A percentile compares a stretch with the other conserved stretches of the same genome.
phyloP scores from a whole-genome alignment of 441 rosid species.

The Gossypium gossypioides region DNA sequence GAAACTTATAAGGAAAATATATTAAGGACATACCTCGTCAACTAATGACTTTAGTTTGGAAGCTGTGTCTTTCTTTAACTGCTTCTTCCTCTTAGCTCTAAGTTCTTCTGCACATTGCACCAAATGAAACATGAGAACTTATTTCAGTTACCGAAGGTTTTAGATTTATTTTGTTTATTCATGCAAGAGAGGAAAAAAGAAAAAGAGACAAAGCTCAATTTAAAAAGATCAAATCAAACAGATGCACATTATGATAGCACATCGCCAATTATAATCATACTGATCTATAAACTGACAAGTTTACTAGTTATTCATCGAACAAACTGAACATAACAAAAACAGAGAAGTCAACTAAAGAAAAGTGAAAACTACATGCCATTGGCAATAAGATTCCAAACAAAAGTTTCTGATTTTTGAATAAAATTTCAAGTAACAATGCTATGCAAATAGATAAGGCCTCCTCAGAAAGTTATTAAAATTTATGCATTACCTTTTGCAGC shows the following conservation, averaged over 20 bases:
- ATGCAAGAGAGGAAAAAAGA: neutral
- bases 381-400: neutral
- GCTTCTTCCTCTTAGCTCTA: constrained; percentile 80
- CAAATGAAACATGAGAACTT: constrained; percentile 15
- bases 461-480: neutral
- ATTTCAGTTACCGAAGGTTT: neutral
- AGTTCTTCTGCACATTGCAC: constrained; percentile 71
- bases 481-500: constrained; percentile 69
- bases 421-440: neutral
- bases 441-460: neutral
- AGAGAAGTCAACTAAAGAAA: neutral
- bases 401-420: neutral
- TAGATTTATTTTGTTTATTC: neutral
- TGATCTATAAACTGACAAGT: neutral
- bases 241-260: neutral
- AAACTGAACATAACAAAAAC: neutral
- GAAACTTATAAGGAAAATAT: neutral
- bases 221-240: neutral
- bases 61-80: constrained; percentile 90
- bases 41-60: constrained; percentile 80
- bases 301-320: neutral
- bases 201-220: neutral
- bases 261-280: neutral
- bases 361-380: neutral
- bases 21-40: constrained; percentile 58